phyloP scores from a whole-genome alignment of 1,284 basidiomycete species.

The Leccinum griseonigrum region DNA sequence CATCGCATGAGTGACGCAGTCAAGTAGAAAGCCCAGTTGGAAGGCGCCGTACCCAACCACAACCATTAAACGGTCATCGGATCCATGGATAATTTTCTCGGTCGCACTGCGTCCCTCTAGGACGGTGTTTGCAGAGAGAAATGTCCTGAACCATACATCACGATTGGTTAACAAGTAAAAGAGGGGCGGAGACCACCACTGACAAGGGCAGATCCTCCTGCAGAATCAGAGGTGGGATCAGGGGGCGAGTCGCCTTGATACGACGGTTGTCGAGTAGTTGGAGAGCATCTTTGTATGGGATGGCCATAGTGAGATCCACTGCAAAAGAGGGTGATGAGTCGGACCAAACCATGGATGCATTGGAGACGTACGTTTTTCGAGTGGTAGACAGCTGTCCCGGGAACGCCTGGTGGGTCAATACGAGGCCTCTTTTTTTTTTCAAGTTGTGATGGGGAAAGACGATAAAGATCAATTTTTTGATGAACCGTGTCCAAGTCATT shows the following conservation, averaged over 20 bases:
- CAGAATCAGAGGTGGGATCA: constrained; percentile 91
- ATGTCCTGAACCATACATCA: constrained; percentile 43
- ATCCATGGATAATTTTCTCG: constrained; percentile 78
- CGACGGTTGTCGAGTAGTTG: constrained; percentile 82
- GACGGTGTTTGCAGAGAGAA: constrained; percentile 77
- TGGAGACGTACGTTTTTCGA: constrained; percentile 19
- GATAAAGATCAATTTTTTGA: neutral
- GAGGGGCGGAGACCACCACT: constrained; percentile 22
- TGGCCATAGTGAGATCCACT: constrained; percentile 50
- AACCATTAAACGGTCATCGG: constrained; percentile 87
- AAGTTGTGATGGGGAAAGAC: neutral
- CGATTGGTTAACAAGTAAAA: constrained; percentile 3
- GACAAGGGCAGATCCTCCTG: constrained; percentile 84
- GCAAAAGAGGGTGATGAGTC: constrained; percentile 9
- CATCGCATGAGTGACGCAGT: constrained; percentile 9
- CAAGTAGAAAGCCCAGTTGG: neutral
- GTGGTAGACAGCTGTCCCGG: neutral
- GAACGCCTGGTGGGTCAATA: constrained; percentile 11
- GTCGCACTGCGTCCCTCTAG: constrained; percentile 79
- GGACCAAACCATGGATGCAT: neutral
- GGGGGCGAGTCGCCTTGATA: constrained; percentile 81
- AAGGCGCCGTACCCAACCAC: constrained; percentile 61
- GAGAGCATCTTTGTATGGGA: constrained; percentile 76
- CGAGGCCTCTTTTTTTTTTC: neutral
- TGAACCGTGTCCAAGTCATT: constrained; percentile 2